Conservation (phyloP, 2,329 filamentous ascomycete species). For the Botrytis hyacinthi region DNA sequence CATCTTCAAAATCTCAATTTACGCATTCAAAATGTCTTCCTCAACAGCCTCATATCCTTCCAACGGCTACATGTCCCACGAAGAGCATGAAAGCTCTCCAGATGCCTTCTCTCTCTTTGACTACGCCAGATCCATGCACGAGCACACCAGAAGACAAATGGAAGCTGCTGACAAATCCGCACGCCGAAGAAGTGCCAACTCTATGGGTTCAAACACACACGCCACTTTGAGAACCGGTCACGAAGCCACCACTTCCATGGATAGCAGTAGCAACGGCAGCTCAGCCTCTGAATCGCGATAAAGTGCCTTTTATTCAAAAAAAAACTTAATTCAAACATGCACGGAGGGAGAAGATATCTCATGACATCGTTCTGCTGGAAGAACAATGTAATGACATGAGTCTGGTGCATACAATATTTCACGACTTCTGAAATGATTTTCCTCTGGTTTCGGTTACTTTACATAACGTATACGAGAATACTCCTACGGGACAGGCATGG, state of each 20-base stretch:
- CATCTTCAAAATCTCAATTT: neutral
- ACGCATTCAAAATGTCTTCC: slow-evolving; percentile 9
- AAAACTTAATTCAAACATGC: neutral
- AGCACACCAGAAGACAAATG: slow-evolving; percentile 65
- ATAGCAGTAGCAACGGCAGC: neutral
- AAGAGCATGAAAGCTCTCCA: neutral
- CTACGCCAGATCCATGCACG: slow-evolving; percentile 61
- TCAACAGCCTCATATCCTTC: neutral
- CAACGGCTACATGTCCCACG: neutral
- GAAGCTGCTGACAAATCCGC: slow-evolving; percentile 52
- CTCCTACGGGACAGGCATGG: neutral
- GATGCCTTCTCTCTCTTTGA: slow-evolving; percentile 31
- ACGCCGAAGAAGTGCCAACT: slow-evolving; percentile 28
- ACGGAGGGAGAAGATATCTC: neutral
- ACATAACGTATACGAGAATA: neutral
- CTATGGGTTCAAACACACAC: slow-evolving; percentile 22
- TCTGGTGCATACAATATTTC: neutral
- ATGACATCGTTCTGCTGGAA: neutral
- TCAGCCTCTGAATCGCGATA: neutral
- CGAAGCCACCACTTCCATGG: neutral
- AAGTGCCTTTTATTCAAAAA: neutral
- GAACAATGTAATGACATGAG: neutral
- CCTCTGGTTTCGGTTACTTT: neutral
- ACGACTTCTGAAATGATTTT: neutral
- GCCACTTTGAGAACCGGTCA: slow-evolving; percentile 17